These are phyloP conservation scores for Melampsora occidentalis DNA, from an alignment of 1,284 basidiomycete genomes.

Conservation along the genomic window DNA sequence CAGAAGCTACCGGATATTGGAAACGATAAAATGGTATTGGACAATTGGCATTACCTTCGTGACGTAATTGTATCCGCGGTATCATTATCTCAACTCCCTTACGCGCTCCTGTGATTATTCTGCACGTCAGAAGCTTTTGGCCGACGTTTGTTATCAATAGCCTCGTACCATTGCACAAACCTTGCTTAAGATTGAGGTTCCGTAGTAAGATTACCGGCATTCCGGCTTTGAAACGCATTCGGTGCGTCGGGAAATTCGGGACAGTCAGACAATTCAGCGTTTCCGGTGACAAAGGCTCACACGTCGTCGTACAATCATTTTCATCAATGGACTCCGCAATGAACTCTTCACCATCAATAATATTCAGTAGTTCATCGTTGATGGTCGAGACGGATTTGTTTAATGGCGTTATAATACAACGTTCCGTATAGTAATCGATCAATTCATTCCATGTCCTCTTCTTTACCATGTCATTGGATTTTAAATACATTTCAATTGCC, in stretches of 20 bases:
- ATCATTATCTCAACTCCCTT: background rate
- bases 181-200: slow-evolving; percentile 1
- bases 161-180: slow-evolving; percentile 6
- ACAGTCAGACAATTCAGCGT: background rate
- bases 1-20: background rate
- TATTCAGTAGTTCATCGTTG: background rate
- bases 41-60: background rate
- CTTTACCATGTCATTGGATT: too few species aligned
- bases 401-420: background rate
- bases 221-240: background rate
- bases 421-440: background rate
- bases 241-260: background rate
- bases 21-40: background rate
- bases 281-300: background rate
- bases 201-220: background rate
- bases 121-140: background rate
- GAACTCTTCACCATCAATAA: too few species aligned
- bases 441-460: background rate
- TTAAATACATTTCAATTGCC: too few species aligned
- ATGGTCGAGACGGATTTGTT: background rate
- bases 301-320: too few species aligned
- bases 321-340: too few species aligned
- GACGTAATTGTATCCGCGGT: background rate
- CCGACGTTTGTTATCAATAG: background rate
- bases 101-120: background rate